These are phyloP conservation scores for Tuber indicum DNA, from an alignment of 495 filamentous ascomycete genomes.

Conservation along the genomic window DNA sequence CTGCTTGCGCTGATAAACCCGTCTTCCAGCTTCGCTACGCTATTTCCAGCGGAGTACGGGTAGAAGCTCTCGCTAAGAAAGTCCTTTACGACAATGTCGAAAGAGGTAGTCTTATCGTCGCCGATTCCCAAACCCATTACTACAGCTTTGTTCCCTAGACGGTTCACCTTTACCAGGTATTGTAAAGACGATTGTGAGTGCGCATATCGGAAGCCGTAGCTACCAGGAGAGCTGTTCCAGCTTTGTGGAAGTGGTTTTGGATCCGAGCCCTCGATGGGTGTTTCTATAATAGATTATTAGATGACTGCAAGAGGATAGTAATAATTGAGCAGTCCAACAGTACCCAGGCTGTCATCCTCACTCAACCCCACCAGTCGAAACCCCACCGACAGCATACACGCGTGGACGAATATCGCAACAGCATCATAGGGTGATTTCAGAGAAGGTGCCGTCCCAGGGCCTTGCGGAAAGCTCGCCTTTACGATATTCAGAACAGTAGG, in stretches of 20 bases:
- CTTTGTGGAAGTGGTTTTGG: slow-evolving; percentile 49
- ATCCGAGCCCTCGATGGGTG: slow-evolving; percentile 46
- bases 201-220: slow-evolving; percentile 63
- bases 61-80: slow-evolving; percentile 62
- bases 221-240: slow-evolving; percentile 44
- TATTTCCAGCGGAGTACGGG: slow-evolving; percentile 48
- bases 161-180: slow-evolving; percentile 73
- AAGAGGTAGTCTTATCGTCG: slow-evolving; percentile 70
- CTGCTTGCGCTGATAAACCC: slow-evolving; percentile 67
- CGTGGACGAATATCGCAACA: slow-evolving; percentile 75
- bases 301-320: background rate
- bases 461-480: slow-evolving; percentile 51
- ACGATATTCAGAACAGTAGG: slow-evolving; percentile 53
- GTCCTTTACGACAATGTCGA: slow-evolving; percentile 69
- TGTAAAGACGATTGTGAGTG: slow-evolving; percentile 83
- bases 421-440: slow-evolving; percentile 77
- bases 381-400: slow-evolving; percentile 69
- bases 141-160: slow-evolving; percentile 76
- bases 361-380: slow-evolving; percentile 77
- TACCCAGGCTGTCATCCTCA: slow-evolving; percentile 68
- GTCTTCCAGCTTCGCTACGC: slow-evolving; percentile 50
- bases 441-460: slow-evolving; percentile 49
- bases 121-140: slow-evolving; percentile 70
- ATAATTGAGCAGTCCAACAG: slow-evolving; percentile 13
- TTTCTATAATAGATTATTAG: slow-evolving; percentile 44